Evolutionary conservation across 805 yeast species (phyloP).

Genomic region (Metschnikowia peoriensis): DNA sequence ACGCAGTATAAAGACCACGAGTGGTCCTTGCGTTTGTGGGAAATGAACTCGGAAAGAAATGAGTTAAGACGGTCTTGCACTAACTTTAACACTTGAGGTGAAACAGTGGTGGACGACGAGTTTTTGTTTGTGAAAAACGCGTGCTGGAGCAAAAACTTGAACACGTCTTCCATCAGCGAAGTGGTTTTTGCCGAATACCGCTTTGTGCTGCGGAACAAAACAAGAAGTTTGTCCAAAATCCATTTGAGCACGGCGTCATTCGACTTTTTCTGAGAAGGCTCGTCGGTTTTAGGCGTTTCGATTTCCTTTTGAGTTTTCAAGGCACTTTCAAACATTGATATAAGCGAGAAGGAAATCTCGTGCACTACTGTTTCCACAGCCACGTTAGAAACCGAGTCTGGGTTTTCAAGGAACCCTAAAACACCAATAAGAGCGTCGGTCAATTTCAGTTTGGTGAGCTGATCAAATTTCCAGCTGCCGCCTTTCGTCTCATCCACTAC

Average conservation of each 20-base stretch:
- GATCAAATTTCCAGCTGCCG: constrained; percentile 72
- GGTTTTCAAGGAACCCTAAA: constrained; percentile 18
- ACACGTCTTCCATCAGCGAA: constrained; percentile 33
- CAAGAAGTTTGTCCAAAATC: constrained; percentile 57
- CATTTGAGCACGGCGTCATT: constrained; percentile 48
- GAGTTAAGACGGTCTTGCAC: constrained; percentile 68
- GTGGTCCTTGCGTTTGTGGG: constrained; percentile 41
- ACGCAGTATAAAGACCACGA: constrained; percentile 65
- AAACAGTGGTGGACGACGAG: constrained; percentile 19
- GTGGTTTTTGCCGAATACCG: constrained; percentile 16
- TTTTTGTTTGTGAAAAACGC: constrained; percentile 38
- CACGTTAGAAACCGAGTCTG: constrained; percentile 11
- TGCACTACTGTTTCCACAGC: constrained; percentile 20
- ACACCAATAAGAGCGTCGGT: constrained; percentile 39
- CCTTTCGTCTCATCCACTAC: constrained; percentile 32
- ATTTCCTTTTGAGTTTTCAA: constrained; percentile 19
- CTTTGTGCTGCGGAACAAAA: constrained; percentile 49
- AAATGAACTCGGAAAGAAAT: constrained; percentile 57
- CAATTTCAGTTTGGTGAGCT: constrained; percentile 70
- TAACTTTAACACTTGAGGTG: constrained; percentile 37
- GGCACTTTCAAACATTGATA: constrained; percentile 24
- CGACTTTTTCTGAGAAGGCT: constrained; percentile 17
- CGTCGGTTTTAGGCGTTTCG: constrained; percentile 16
- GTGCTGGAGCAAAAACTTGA: constrained; percentile 37
- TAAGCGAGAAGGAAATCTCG: constrained; percentile 23